Evolutionary conservation across 2,329 filamentous ascomycete genomes (phyloP).

Genomic region (Coleophoma eucalyptorum): DNA sequence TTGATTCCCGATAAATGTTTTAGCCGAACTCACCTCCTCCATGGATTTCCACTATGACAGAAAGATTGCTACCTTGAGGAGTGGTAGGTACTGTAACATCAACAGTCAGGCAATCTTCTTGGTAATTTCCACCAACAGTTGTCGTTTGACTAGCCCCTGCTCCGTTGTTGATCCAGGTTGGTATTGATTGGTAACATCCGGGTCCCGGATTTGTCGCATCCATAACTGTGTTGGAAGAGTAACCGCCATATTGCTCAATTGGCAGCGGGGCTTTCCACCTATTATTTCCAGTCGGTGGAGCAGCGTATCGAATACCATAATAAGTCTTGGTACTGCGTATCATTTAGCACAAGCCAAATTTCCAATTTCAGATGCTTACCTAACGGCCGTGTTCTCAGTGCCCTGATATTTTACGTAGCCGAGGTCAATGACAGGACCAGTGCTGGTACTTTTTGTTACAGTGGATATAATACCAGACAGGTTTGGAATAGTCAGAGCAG

Average conservation of each 20-base stretch:
- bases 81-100: background rate
- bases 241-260: background rate
- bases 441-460: background rate
- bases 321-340: background rate
- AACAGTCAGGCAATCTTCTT: background rate
- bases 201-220: background rate
- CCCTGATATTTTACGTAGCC: background rate
- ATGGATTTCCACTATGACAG: background rate
- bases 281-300: background rate
- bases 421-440: background rate
- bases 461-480: too few relatives aligned
- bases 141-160: background rate
- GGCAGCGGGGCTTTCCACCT: background rate
- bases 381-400: background rate
- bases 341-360: background rate
- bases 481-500: too few relatives aligned
- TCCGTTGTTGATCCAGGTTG: background rate
- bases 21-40: background rate
- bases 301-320: constrained; percentile 1
- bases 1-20: too few relatives aligned
- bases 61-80: background rate
- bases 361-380: background rate
- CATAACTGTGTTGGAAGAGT: background rate
- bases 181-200: background rate
- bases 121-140: background rate